phyloP scores from a whole-genome alignment of 805 yeast genomes.

The Sungouiella blattae region DNA sequence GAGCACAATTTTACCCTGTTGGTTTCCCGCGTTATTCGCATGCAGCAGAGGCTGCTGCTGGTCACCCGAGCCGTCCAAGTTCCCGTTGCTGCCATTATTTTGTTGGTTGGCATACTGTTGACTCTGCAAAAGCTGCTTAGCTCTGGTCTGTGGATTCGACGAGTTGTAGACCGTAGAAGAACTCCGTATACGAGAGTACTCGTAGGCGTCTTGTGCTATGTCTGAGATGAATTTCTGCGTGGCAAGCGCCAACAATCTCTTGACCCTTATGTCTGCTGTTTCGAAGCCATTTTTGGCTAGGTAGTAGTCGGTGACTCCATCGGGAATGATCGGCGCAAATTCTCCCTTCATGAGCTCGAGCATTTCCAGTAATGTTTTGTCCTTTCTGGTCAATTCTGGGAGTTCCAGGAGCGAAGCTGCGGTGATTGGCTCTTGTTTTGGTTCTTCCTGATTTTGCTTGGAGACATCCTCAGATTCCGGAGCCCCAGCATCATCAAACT shows the following conservation, averaged over 20 bases:
- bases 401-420: slow-evolving; percentile 31
- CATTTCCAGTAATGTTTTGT: slow-evolving; percentile 79
- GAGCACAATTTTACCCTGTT: slow-evolving; percentile 74
- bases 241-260: slow-evolving; percentile 85
- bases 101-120: slow-evolving; percentile 48
- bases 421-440: slow-evolving; percentile 1
- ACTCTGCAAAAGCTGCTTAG: slow-evolving; percentile 70
- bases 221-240: slow-evolving; percentile 95
- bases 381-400: slow-evolving; percentile 72
- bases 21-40: slow-evolving; percentile 46
- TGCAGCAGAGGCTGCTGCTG: slow-evolving; percentile 34
- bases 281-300: slow-evolving; percentile 81
- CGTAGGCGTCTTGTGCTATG: slow-evolving; percentile 95
- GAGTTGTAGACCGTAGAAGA: slow-evolving; percentile 81
- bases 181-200: slow-evolving; percentile 89
- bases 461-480: too few species aligned
- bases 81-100: slow-evolving; percentile 22
- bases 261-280: slow-evolving; percentile 66
- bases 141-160: slow-evolving; percentile 80
- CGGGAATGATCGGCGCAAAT: slow-evolving; percentile 93
- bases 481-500: slow-evolving; percentile 21
- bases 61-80: slow-evolving; percentile 26
- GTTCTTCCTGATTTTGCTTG: not conserved
- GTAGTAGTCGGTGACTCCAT: slow-evolving; percentile 92
- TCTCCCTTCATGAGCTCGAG: slow-evolving; percentile 83